Evolutionary conservation across 352 stramenopile genomes (phyloP), one percentile per base, ranked within the genome.

Genomic region (Globisporangium canariense): DNA sequence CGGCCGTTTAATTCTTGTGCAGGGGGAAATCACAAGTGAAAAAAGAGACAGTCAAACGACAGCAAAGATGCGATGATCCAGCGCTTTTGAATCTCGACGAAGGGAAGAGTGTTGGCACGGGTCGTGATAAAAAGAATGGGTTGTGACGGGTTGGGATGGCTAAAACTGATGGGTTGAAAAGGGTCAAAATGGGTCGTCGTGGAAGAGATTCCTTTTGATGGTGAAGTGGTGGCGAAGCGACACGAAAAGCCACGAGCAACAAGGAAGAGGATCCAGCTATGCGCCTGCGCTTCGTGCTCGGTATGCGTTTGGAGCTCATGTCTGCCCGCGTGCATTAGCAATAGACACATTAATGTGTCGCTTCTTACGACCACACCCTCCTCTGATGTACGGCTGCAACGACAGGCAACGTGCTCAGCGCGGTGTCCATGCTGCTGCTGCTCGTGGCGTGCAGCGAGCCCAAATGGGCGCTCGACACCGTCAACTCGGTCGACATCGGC

Each of bases 401-500:
- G 36, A 22, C 59, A 91, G 79, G 80, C 41, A 89, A 86, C 57
- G 51, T 65, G 32, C 69, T 62, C 30, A 90, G 80, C 64, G 79
- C 72, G 28, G 60, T 78, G 58, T 75, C 69, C 18, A 68, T 88
- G 25, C 30, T 86, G 51, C 54, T 94, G 64, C 60, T 89, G 52
- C 74, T 87, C 57, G 47, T 64, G n/a, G 73, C 80, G 8, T 80
- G 67, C 57, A 71, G 65, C 10, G 71, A 80, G 43, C 65, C 73
- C 6, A 78, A 81, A 52, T 94, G 81, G 80, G 80, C 76, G 3
- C 69, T 76, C 32, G 85, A 94, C 62, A 65, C 73, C 9, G 72
- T 86, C 71, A 94, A 88, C 72, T 85, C 81, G 18, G 81, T 91
- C 57, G 73, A 90, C 60, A 83, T 92, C 25, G 81, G 83, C 0